A percentile compares a stretch with the other conserved stretches of the same genome.
These are phyloP conservation scores for Chaetomium strumarium DNA, from an alignment of 2,329 filamentous ascomycete species.

Conservation along the genomic window DNA sequence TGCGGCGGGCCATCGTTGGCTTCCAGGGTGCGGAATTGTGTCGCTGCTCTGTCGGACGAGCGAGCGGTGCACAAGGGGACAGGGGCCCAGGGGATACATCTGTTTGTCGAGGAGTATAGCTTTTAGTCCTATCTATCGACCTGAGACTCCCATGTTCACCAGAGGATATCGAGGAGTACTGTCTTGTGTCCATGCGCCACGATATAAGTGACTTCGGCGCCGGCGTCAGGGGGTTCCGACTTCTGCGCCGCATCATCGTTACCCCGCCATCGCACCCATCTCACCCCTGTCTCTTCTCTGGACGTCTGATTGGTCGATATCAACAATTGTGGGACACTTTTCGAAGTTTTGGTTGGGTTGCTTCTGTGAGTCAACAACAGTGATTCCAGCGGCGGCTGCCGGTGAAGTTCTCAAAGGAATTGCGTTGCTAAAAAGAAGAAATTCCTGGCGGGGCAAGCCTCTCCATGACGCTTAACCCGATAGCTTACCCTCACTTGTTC, in stretches of 20 bases:
- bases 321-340: background rate
- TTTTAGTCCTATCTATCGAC: slow-evolving; percentile 8
- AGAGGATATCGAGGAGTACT: background rate
- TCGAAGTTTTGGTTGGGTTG: slow-evolving; percentile 17
- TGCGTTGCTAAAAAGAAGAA: background rate
- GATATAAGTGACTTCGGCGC: too few species aligned
- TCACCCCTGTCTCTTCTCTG: background rate
- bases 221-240: too few species aligned
- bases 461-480: slow-evolving; percentile 16
- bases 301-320: background rate
- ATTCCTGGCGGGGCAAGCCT: background rate
- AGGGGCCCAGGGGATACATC: slow-evolving; percentile 55
- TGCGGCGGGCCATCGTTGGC: slow-evolving; percentile 54
- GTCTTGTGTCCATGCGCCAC: too few species aligned
- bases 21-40: slow-evolving; percentile 47
- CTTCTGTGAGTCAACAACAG: slow-evolving; percentile 21
- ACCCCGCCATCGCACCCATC: background rate
- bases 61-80: slow-evolving; percentile 59
- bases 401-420: background rate
- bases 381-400: background rate
- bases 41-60: slow-evolving; percentile 53
- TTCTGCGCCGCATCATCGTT: too few species aligned
- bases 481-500: slow-evolving; percentile 2
- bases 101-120: slow-evolving; percentile 55
- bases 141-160: background rate